Base-by-base conservation (phyloP, 345 rosid species). In the Raphanus sativus region DNA sequence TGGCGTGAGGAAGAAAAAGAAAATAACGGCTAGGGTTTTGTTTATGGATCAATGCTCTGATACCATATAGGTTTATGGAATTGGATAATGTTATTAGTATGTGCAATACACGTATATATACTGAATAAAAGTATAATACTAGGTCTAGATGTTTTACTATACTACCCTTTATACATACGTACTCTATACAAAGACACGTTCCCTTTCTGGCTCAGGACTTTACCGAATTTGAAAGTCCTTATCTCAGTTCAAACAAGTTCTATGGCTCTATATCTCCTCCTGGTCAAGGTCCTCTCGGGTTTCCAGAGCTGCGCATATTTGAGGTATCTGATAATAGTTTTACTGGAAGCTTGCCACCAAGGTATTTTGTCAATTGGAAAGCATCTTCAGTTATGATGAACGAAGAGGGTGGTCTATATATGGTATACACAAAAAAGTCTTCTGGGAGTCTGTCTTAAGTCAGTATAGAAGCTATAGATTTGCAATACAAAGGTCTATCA, bases 131-230 rank as follows among this genome's bases (percentile, higher is more conserved):
- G n/a, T n/a, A n/a, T n/a, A n/a, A n/a, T n/a, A n/a, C n/a, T n/a
- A n/a, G n/a, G n/a, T n/a, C n/a, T n/a, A n/a, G n/a, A n/a, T n/a
- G n/a, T n/a, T n/a, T n/a, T n/a, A n/a, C n/a, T n/a, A n/a, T n/a
- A n/a, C n/a, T n/a, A n/a, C n/a, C n/a, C n/a, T n/a, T n/a, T n/a
- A n/a, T n/a, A n/a, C n/a, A n/a, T n/a, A n/a, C n/a, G n/a, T n/a
- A n/a, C n/a, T n/a, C n/a, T n/a, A n/a, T n/a, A n/a, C n/a, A n/a
- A 58, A 66, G 77, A 74, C 8, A n/a, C 0, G 7, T 74, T 74
- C 15, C 70, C 70, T 2, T 75, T 75, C 0, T 75, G 72, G 78
- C 72, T 75, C 33, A 58, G 29, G 45, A 60, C 45, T 16, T 17
- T 40, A 40, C 67, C 72, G 0, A 12, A 58, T 17, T 29, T 75